Base-by-base conservation (phyloP, 2,329 filamentous ascomycete species). In the Xylogone sp. region DNA sequence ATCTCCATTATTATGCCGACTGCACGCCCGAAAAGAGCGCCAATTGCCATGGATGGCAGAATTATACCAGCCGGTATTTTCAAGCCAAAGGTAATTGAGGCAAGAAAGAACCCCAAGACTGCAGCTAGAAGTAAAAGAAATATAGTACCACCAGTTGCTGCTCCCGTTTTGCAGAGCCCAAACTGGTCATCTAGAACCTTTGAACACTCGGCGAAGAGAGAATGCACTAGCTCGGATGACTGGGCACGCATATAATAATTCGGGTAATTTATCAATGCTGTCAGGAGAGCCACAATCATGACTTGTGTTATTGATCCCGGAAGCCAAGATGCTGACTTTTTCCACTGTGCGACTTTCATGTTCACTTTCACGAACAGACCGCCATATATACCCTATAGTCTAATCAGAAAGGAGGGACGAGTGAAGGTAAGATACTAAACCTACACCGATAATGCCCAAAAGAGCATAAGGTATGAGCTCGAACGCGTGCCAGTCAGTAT, bases 231-330 rank as follows among this genome's bases (percentile, higher is more conserved):
- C 67, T 97, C 90, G 0, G 91, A 92, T 20, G 88, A 83, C 67
- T 97, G 93, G 3, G 91, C 88, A 59, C 94, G 87, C 87, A 97
- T 96, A 70, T 97, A 97, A 51, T 91, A 86, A 70, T 97, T 96
- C 10, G 94, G 94, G 62, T 91, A 99, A 74, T 96, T 97, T 69
- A 97, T 82, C 43, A 97, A 68, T 1, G 93, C 90, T 1, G 92
- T 96, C 20, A 96, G 65, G 42, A 92, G 73, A 3, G 93, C 85
- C 21, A 96, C 83, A n/a, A 84, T 70, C 20, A 87, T 72, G 9
- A 97, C 93, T 71, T 97, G 92, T 13, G 80, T 69, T 22, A 97
- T 75, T 2, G 94, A 92, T 3, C 82, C 82, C 27, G 87, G 84
- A 16, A 90, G 81, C 65, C 82, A 83, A 16, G 78, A 71, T 6